Evolutionary conservation across 768 basidiomycete genomes (phyloP).

Genomic region (Phylloporus sp.): DNA sequence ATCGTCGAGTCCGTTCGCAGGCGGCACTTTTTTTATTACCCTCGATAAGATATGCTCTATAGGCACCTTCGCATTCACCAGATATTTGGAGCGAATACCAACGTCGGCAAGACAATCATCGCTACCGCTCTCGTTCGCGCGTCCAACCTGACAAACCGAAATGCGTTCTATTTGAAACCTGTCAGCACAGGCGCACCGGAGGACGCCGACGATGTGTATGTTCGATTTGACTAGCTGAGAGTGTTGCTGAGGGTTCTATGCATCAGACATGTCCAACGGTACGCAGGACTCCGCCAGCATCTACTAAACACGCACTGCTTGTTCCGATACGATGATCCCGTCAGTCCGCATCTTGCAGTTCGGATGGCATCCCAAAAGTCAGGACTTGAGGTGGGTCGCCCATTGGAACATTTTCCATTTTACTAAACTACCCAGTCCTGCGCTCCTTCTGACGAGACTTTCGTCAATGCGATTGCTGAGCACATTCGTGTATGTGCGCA

Average conservation of each 20-base stretch:
- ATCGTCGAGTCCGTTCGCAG: background rate
- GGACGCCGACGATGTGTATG: slow-evolving; percentile 84
- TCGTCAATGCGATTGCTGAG: slow-evolving; percentile 59
- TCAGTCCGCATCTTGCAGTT: slow-evolving; percentile 91
- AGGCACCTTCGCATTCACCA: slow-evolving; percentile 83
- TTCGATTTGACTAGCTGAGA: background rate
- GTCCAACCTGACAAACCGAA: slow-evolving; percentile 51
- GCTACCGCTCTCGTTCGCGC: slow-evolving; percentile 81
- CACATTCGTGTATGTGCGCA: slow-evolving; percentile 56
- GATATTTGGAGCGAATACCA: slow-evolving; percentile 93
- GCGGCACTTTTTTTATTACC: background rate
- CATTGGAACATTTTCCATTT: background rate
- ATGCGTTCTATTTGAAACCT: slow-evolving; percentile 79
- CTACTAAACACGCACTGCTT: slow-evolving; percentile 65
- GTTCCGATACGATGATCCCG: slow-evolving; percentile 81
- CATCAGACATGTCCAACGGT: slow-evolving; percentile 62
- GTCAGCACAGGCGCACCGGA: slow-evolving; percentile 81
- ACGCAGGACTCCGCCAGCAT: slow-evolving; percentile 38
- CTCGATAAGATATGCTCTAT: slow-evolving; percentile 64
- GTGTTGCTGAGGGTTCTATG: slow-evolving; percentile 1
- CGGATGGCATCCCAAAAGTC: slow-evolving; percentile 38
- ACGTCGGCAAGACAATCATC: slow-evolving; percentile 92
- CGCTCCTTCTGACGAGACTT: slow-evolving; percentile 58
- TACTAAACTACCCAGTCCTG: slow-evolving; percentile 21
- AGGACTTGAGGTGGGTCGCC: slow-evolving; percentile 27